These are phyloP conservation scores for Xylaria intraflava DNA, from an alignment of 495 filamentous ascomycete genomes.

Conservation along the genomic window DNA sequence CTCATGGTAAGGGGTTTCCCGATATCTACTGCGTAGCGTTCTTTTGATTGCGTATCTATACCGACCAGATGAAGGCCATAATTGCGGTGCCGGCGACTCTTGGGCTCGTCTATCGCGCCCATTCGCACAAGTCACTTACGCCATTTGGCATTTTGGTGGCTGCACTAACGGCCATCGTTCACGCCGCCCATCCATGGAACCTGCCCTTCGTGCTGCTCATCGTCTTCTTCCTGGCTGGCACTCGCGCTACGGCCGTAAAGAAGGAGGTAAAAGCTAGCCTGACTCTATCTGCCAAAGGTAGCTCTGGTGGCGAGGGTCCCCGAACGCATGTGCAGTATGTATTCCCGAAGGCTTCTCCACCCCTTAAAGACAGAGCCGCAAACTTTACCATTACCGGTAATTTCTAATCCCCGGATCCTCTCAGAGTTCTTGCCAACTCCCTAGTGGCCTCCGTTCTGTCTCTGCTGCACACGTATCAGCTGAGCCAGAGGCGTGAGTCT, in stretches of 20 bases:
- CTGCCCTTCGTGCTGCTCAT: conserved; percentile 75
- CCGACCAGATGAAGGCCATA: conserved; percentile 58
- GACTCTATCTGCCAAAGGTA: conserved; percentile 67
- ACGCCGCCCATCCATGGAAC: conserved; percentile 86
- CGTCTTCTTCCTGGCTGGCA: conserved; percentile 84
- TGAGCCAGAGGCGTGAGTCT: conserved; percentile 38
- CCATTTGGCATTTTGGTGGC: conserved; percentile 64
- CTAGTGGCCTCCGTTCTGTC: conserved; percentile 66
- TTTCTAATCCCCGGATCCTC: neutral
- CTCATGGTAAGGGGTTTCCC: too few relatives aligned
- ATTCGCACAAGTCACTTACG: conserved; percentile 68
- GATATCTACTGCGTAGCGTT: too few relatives aligned
- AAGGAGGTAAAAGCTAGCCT: conserved; percentile 75
- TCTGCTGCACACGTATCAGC: conserved; percentile 61
- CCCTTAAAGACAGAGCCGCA: neutral
- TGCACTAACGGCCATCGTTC: conserved; percentile 62
- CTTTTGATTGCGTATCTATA: too few relatives aligned
- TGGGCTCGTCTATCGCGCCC: conserved; percentile 62
- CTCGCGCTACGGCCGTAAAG: conserved; percentile 78
- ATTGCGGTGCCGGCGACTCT: conserved; percentile 60
- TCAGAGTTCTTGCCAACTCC: conserved; percentile 75
- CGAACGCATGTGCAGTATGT: conserved; percentile 66
- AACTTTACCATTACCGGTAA: neutral
- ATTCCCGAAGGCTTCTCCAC: neutral
- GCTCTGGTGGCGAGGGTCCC: conserved; percentile 57